Conservation (phyloP, 768 basidiomycete species). For the Boletus rubescentipes region DNA sequence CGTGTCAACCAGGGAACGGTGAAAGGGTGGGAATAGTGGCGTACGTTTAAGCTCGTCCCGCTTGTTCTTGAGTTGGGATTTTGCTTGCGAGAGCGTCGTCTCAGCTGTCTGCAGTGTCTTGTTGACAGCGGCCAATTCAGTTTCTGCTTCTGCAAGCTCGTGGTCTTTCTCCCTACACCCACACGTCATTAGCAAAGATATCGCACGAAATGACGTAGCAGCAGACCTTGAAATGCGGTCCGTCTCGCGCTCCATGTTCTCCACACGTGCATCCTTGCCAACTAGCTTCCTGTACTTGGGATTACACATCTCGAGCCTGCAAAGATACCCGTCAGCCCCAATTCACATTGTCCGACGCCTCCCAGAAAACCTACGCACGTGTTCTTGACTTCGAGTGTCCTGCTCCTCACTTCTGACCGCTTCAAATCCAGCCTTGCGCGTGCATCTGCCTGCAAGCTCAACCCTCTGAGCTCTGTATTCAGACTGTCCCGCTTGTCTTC, state of each 20-base stretch:
- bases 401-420: constrained; percentile 61
- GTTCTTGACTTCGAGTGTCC: constrained; percentile 62
- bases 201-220: neutral
- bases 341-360: neutral
- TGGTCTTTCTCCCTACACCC: constrained; percentile 63
- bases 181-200: neutral
- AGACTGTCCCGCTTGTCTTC: constrained; percentile 72
- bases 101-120: constrained; percentile 63
- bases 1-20: neutral
- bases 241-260: constrained; percentile 74
- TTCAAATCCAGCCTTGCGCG: constrained; percentile 80
- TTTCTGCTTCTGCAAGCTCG: constrained; percentile 43
- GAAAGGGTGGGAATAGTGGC: neutral
- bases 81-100: constrained; percentile 56
- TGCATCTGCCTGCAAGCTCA: constrained; percentile 78
- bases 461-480: constrained; percentile 63
- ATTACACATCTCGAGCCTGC: constrained; percentile 62
- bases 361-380: constrained; percentile 48
- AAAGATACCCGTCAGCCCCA: constrained; percentile 4
- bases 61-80: constrained; percentile 60
- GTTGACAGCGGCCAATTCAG: constrained; percentile 42
- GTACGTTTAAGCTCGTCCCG: constrained; percentile 62
- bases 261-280: constrained; percentile 55
- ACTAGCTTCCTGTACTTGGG: constrained; percentile 64
- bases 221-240: constrained; percentile 56